These are phyloP conservation scores for Penstemon barbatus DNA, from an alignment of 257 asterid genomes.

Conservation along the genomic window DNA sequence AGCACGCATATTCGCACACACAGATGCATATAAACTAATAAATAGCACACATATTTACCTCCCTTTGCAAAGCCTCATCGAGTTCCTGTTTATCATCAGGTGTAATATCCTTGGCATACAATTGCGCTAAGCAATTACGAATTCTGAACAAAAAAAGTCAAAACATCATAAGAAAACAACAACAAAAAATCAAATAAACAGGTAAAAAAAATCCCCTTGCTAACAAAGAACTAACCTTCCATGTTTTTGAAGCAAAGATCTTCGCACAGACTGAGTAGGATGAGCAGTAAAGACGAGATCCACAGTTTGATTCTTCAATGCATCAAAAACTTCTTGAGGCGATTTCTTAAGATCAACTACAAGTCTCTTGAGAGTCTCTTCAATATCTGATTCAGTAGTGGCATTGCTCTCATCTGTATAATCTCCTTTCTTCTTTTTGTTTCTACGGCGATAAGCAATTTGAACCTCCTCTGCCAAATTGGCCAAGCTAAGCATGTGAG, in stretches of 20 bases:
- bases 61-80: conserved; percentile 59
- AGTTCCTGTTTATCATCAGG: conserved; percentile 69
- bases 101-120: conserved; percentile 51
- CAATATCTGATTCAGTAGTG: conserved; percentile 63
- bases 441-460: conserved; percentile 53
- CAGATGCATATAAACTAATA: not conserved
- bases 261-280: conserved; percentile 36
- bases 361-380: conserved; percentile 62
- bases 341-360: conserved; percentile 55
- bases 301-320: conserved; percentile 38
- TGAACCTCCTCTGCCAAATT: conserved; percentile 73
- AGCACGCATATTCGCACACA: too few relatives aligned
- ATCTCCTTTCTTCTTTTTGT: conserved; percentile 56
- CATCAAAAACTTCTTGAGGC: conserved; percentile 44
- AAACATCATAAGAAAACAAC: too few relatives aligned
- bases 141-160: conserved; percentile 38
- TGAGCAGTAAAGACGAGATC: conserved; percentile 39
- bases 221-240: conserved; percentile 26
- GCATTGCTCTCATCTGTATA: conserved; percentile 60
- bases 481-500: conserved; percentile 70
- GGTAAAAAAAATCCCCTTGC: too few relatives aligned
- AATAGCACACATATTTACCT: conserved; percentile 35
- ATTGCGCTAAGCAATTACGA: conserved; percentile 53
- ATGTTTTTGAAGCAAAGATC: conserved; percentile 37
- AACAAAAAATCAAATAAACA: not conserved